Evolutionary conservation across 352 stramenopile species (phyloP).

Genomic region (Phytophthora syringae): DNA sequence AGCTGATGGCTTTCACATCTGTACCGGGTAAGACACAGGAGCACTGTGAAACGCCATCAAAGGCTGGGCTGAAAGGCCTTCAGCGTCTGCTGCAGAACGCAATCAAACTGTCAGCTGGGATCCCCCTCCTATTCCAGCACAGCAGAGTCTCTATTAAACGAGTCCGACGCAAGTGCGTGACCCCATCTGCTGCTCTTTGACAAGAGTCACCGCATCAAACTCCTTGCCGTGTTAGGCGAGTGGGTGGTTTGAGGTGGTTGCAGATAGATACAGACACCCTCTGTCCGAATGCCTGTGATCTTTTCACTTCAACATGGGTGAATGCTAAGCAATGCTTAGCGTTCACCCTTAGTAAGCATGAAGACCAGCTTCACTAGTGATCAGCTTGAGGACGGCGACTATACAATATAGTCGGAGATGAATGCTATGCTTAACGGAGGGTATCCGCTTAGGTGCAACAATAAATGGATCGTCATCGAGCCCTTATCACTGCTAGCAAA

Average conservation of each 20-base stretch:
- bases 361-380: too few species aligned
- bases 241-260: background rate
- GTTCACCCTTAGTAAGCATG: too few species aligned
- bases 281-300: slow-evolving; percentile 12
- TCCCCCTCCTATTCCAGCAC: slow-evolving; percentile 11
- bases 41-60: slow-evolving; percentile 8
- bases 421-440: too few species aligned
- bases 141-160: slow-evolving; percentile 8
- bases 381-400: too few species aligned
- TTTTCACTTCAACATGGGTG: slow-evolving; percentile 10
- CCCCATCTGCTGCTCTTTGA: slow-evolving; percentile 15
- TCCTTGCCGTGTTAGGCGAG: background rate
- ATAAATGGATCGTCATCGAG: too few species aligned
- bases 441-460: too few species aligned
- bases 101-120: slow-evolving; percentile 9
- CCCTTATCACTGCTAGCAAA: too few species aligned
- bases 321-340: too few species aligned
- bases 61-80: too few species aligned
- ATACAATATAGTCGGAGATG: too few species aligned
- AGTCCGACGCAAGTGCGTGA: slow-evolving; percentile 19
- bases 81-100: too few species aligned
- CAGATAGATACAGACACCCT: slow-evolving; percentile 9
- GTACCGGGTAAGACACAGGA: slow-evolving; percentile 12
- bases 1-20: background rate
- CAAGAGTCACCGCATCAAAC: slow-evolving; percentile 10